Conservation (phyloP, 1,139 yeast genomes). For the Yamadazyma pseudoaaseri region DNA sequence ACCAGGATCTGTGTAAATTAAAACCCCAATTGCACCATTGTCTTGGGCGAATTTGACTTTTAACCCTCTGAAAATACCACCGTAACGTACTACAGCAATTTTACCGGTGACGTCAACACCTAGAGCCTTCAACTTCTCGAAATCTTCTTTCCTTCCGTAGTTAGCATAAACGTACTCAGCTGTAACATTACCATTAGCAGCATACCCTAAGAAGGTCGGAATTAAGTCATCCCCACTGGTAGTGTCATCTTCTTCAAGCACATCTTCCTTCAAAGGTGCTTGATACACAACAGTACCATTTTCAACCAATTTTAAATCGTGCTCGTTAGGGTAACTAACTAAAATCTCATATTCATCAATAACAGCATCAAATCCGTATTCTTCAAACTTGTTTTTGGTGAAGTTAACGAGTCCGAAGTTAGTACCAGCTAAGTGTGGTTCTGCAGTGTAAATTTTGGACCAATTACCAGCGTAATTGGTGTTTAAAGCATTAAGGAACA, state of each 20-base stretch:
- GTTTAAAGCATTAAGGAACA: slow-evolving; percentile 37
- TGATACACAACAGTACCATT: slow-evolving; percentile 43
- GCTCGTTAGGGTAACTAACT: slow-evolving; percentile 51
- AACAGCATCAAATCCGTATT: slow-evolving; percentile 54
- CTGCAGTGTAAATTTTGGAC: slow-evolving; percentile 54
- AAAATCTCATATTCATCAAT: slow-evolving; percentile 59
- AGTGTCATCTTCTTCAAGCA: slow-evolving; percentile 66
- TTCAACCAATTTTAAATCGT: slow-evolving; percentile 40
- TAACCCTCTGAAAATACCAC: slow-evolving; percentile 42
- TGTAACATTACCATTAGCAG: slow-evolving; percentile 50
- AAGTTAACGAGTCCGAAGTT: slow-evolving; percentile 63
- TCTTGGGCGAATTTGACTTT: slow-evolving; percentile 51
- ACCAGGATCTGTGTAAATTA: slow-evolving; percentile 45
- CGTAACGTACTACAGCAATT: slow-evolving; percentile 43
- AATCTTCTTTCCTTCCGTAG: slow-evolving; percentile 41
- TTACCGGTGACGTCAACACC: slow-evolving; percentile 42
- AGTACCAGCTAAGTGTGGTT: slow-evolving; percentile 74
- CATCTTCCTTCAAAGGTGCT: slow-evolving; percentile 74
- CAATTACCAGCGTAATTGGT: slow-evolving; percentile 54
- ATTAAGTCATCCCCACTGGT: slow-evolving; percentile 46
- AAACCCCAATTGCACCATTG: slow-evolving; percentile 44
- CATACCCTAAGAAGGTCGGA: slow-evolving; percentile 47
- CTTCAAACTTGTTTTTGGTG: slow-evolving; percentile 60
- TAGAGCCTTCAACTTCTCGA: slow-evolving; percentile 27
- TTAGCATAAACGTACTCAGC: slow-evolving; percentile 44